Base-by-base conservation (phyloP, 257 asterid species). In the Ocimum tenuiflorum region DNA sequence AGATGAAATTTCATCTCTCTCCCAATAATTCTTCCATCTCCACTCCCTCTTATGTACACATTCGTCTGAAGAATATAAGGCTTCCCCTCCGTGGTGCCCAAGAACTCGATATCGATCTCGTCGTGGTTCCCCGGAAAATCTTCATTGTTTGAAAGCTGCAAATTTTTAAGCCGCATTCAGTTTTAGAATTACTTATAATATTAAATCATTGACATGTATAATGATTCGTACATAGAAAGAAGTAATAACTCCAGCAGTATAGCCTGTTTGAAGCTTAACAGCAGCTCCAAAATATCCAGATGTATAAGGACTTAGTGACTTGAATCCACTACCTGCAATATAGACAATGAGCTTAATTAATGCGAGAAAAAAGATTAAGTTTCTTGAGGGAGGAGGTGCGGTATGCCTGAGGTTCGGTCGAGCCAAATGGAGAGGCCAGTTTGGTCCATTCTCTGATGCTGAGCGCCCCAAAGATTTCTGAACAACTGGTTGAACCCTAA, bases 231-330 rank as follows among this genome's bases (percentile, higher is more conserved):
- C 95, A 53, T 91, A 91, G 27, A 85, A 83, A 18, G 95, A 85
- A 63, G 96, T 88, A 66, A 88, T 89, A 19, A 89, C 87, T 67
- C 98, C 98, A 3, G 98, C 98, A n/a, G 98, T 91, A 23, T 82
- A 91, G 9, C 95, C 95, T 9, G 88, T 53, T 50, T 89, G 98
- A 54, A 91, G 95, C 82, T 87, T 91, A 24, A 91, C 71, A 2
- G 84, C 77, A 8, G 86, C 77, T 35, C 91, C 92, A 75, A 91
- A 87, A 67, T 82, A 86, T 3, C 98, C 98, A 0, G 95, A 91
- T 4, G 77, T 71, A 50, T 88, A 87, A 6, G 83, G 74, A 8
- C 70, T 71, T 6, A 69, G 71, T n/a, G 96, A 91, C 67, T 85
- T 87, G 81, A 86, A 91, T 43, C 96, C 98, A 42, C 98, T 91